Base-by-base conservation (phyloP, 1,284 basidiomycete species). In the Sanghuangporus weigelae region DNA sequence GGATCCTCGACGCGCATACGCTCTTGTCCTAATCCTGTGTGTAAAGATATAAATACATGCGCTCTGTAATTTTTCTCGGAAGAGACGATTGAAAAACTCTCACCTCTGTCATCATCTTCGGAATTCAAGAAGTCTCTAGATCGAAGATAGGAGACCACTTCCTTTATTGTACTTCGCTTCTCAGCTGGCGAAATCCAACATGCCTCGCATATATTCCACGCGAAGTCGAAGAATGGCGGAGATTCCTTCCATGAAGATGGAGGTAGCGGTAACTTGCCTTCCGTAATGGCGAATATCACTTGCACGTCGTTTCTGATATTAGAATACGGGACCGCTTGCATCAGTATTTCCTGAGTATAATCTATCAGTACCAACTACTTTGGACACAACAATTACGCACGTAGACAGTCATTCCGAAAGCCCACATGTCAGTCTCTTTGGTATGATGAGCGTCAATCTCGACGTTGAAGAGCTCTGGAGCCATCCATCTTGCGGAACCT, bases 321-420 rank as follows among this genome's bases (percentile, higher is more conserved):
- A 1, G 48, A 55, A 58, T 58, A 63, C 10, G 61, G 61, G 4
- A 58, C 11, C 19, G 49, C 23, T 21, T 40, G 35, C 38, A 55
- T 11, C 14, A 63, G 19, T 6, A 63, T 26, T 63, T 63, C 61
- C 61, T 63, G 44, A 23, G 7, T 8, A 3, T 21, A 36, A 3
- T 44, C 16, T 12, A 23, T 35, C 4, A 26, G 23, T 62, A 31
- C 23, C 14, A 16, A 21, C 23, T 26, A 38, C 7, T 59, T 21
- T 7, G n/a, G 16, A 7, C 4, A 42, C 7, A 46, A 44, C 5
- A 21, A 23, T 51, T 11, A 60, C 23, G 8, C 23, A 64, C 59
- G 44, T 54, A 64, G 54, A 64, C 59, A 21, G 56, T 56, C 63
- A 64, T 64, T 7, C 59, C 59, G 42, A 55, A 64, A 48, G 63